These are phyloP conservation scores for Termitomyces sp. DNA, from an alignment of 768 basidiomycete genomes.

Conservation along the genomic window DNA sequence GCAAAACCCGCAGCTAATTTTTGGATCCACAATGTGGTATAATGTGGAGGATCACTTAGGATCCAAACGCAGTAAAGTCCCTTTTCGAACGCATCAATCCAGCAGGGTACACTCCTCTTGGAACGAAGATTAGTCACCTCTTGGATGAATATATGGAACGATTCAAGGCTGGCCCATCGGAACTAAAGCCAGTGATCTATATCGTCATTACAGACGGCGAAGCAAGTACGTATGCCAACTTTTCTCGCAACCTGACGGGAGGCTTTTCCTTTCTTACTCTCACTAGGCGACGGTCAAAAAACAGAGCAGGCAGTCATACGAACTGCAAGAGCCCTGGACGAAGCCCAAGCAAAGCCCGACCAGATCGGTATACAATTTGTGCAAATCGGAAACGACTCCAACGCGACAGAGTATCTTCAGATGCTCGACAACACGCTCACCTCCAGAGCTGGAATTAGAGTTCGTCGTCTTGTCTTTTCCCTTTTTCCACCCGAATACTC, in stretches of 20 bases:
- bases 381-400: conserved; percentile 13
- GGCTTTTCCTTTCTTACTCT: neutral
- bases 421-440: neutral
- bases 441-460: conserved; percentile 27
- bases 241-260: neutral
- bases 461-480: conserved; percentile 15
- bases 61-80: neutral
- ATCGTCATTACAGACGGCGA: neutral
- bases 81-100: neutral
- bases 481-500: neutral
- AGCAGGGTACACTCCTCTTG: neutral
- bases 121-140: neutral
- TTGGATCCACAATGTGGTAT: too few relatives aligned
- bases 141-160: neutral
- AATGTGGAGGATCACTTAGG: neutral
- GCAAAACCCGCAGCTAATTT: neutral
- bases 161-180: neutral
- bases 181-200: neutral
- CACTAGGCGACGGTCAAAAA: conserved; percentile 27
- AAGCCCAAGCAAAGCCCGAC: conserved; percentile 33
- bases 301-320: conserved; percentile 34
- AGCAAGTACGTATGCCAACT: neutral
- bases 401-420: conserved; percentile 20
- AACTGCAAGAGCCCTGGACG: conserved; percentile 39
- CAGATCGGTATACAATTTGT: conserved; percentile 25